Evolutionary conservation across 2,329 filamentous ascomycete genomes (phyloP).

Genomic region (Pseudogymnoascus sp.): DNA sequence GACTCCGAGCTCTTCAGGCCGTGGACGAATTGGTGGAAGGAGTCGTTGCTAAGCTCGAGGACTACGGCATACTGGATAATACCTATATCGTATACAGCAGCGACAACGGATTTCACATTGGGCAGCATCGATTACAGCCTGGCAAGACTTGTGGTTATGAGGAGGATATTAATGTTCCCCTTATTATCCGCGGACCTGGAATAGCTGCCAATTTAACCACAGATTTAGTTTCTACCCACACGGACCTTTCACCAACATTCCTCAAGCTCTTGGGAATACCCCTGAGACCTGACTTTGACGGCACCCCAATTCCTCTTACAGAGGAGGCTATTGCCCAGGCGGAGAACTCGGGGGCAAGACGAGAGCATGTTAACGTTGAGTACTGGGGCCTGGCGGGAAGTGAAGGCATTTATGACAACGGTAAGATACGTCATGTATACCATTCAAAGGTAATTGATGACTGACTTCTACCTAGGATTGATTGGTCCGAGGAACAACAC

Average conservation of each 20-base stretch:
- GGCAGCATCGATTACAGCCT: conserved; percentile 42
- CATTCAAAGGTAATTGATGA: not conserved
- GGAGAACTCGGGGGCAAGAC: conserved; percentile 20
- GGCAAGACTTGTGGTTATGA: conserved; percentile 45
- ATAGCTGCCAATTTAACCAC: conserved; percentile 34
- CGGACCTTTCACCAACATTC: conserved; percentile 44
- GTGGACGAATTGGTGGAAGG: conserved; percentile 48
- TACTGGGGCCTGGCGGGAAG: conserved; percentile 34
- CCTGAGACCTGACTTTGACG: conserved; percentile 40
- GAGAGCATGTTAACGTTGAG: conserved; percentile 43
- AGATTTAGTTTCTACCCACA: conserved; percentile 46
- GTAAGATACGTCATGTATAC: not conserved
- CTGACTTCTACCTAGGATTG: not conserved
- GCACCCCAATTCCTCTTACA: conserved; percentile 35
- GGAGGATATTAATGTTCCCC: conserved; percentile 44
- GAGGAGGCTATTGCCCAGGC: conserved; percentile 17
- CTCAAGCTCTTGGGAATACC: conserved; percentile 32
- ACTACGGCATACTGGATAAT: conserved; percentile 32
- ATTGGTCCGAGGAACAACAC: conserved; percentile 36
- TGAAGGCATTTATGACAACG: conserved; percentile 24
- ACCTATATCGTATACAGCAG: conserved; percentile 55
- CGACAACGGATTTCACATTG: conserved; percentile 46
- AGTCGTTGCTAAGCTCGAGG: conserved; percentile 37
- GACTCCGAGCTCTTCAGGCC: conserved; percentile 44
- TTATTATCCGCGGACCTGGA: conserved; percentile 52